phyloP scores from a whole-genome alignment of 2,329 filamentous ascomycete species.

The Fusarium humuli region DNA sequence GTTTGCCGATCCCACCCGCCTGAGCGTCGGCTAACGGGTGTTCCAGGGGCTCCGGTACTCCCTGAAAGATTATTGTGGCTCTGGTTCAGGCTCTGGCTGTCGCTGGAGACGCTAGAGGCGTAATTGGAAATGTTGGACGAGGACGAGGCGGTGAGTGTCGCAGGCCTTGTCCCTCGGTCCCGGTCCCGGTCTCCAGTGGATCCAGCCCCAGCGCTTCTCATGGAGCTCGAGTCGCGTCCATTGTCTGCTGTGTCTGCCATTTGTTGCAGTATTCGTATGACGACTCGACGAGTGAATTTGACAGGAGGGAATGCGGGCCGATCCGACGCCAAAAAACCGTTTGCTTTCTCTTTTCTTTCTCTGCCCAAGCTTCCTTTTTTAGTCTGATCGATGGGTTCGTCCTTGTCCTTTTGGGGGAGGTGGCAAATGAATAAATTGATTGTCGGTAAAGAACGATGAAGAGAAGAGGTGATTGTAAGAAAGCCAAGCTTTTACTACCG shows the following conservation, averaged over 20 bases:
- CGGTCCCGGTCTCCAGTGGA: not conserved
- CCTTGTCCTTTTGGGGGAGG: not conserved
- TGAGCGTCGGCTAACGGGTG: slow-evolving; percentile 37
- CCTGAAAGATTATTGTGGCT: not conserved
- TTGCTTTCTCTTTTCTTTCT: not conserved
- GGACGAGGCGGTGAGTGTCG: slow-evolving; percentile 1
- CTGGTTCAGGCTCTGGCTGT: not conserved
- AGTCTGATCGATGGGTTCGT: not conserved
- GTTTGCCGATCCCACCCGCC: slow-evolving; percentile 43
- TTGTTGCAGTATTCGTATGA: not conserved
- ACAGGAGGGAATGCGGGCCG: not conserved
- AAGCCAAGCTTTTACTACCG: not conserved
- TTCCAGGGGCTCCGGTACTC: slow-evolving; percentile 33
- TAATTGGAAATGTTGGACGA: slow-evolving; percentile 9
- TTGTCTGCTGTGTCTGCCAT: slow-evolving; percentile 2
- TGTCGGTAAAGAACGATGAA: not conserved
- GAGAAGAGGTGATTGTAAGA: not conserved
- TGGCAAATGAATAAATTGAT: not conserved
- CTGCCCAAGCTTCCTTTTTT: not conserved
- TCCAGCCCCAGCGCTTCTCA: not conserved
- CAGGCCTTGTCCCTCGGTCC: not conserved
- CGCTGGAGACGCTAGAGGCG: slow-evolving; percentile 6
- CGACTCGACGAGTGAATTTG: not conserved
- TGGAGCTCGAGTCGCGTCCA: not conserved
- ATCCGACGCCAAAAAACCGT: not conserved